A percentile compares a stretch with the other conserved stretches of the same genome.
These are phyloP conservation scores for Ormosia emarginata DNA, from an alignment of 306 rosid species.

Conservation along the genomic window DNA sequence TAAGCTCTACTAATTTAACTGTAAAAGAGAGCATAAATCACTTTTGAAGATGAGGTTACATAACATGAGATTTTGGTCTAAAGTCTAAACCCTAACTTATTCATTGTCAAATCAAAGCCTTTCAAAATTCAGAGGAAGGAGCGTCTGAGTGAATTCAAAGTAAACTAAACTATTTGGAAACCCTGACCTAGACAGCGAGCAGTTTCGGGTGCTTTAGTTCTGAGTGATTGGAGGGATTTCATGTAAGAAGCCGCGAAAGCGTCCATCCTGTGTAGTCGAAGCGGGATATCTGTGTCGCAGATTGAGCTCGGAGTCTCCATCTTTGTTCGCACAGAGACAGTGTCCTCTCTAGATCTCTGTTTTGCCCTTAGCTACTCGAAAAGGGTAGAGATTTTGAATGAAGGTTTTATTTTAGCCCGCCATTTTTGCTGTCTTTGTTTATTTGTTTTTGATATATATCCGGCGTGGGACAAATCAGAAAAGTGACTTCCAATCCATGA, in stretches of 20 bases:
- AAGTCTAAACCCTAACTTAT: background rate
- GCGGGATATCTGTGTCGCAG: conserved; percentile 38
- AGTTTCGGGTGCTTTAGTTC: conserved; percentile 31
- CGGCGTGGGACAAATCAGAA: too few relatives aligned
- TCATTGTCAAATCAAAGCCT: background rate
- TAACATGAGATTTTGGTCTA: too few relatives aligned
- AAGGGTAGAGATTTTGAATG: background rate
- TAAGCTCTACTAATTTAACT: conserved; percentile 48
- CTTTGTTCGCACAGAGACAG: background rate
- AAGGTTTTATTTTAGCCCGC: conserved; percentile 22
- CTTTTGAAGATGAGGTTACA: too few relatives aligned
- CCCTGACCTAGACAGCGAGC: conserved; percentile 38
- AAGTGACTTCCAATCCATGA: too few relatives aligned
- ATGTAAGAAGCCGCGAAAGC: conserved; percentile 25
- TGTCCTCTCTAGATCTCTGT: conserved; percentile 1
- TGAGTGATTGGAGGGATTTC: conserved; percentile 35
- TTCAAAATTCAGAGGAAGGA: too few relatives aligned
- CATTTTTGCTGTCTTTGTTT: background rate
- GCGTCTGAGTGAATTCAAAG: background rate
- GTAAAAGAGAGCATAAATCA: background rate
- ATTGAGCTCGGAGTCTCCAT: conserved; percentile 40
- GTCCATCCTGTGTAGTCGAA: conserved; percentile 35
- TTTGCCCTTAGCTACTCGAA: background rate
- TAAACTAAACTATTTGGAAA: too few relatives aligned
- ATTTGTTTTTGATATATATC: too few relatives aligned